Evolutionary conservation across 176 grass and related monocot genomes (phyloP).

Genomic region (Oropetium thomaeum): DNA sequence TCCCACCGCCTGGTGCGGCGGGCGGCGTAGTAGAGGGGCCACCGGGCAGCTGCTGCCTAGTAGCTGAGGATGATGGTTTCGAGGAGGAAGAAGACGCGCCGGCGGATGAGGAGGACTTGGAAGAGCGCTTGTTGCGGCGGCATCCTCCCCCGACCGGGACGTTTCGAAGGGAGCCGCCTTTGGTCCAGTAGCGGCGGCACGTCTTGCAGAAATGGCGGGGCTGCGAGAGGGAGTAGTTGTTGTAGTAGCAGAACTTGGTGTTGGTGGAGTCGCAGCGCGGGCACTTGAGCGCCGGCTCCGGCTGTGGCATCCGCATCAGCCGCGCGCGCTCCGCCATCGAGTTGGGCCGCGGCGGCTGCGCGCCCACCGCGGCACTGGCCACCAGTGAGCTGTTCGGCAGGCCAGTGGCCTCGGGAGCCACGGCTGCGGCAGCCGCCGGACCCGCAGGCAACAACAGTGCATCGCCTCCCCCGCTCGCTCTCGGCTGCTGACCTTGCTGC

Average conservation of each 20-base stretch:
- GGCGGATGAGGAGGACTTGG: slow-evolving; percentile 41
- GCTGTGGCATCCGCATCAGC: slow-evolving; percentile 62
- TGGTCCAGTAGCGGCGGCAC: slow-evolving; percentile 97
- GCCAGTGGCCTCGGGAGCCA: slow-evolving; percentile 14
- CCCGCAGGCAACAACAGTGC: slow-evolving; percentile 31
- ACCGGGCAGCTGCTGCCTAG: not conserved
- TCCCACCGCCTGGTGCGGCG: slow-evolving; percentile 20
- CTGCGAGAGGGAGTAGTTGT: slow-evolving; percentile 92
- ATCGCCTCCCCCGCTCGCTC: slow-evolving; percentile 42
- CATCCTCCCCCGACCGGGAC: slow-evolving; percentile 88
- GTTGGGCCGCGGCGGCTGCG: slow-evolving; percentile 35
- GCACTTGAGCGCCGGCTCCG: slow-evolving; percentile 80
- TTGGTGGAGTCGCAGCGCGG: slow-evolving; percentile 92
- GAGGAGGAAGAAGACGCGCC: slow-evolving; percentile 38
- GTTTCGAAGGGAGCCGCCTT: slow-evolving; percentile 79
- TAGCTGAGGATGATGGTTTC: slow-evolving; percentile 32
- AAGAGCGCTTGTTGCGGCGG: slow-evolving; percentile 83
- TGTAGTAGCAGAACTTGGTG: slow-evolving; percentile 99
- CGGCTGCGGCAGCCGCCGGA: slow-evolving; percentile 1
- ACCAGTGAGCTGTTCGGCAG: slow-evolving; percentile 44
- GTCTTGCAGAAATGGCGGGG: slow-evolving; percentile 97
- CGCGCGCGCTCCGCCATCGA: slow-evolving; percentile 78
- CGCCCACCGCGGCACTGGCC: slow-evolving; percentile 11
- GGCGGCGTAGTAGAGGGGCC: slow-evolving; percentile 25
- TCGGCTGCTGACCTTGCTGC: slow-evolving; percentile 49